Percentiles rank a stretch among this genome's conserved stretches.
Evolutionary conservation across 2,329 filamentous ascomycete genomes (phyloP).

Genomic region (Pseudocercospora musae): DNA sequence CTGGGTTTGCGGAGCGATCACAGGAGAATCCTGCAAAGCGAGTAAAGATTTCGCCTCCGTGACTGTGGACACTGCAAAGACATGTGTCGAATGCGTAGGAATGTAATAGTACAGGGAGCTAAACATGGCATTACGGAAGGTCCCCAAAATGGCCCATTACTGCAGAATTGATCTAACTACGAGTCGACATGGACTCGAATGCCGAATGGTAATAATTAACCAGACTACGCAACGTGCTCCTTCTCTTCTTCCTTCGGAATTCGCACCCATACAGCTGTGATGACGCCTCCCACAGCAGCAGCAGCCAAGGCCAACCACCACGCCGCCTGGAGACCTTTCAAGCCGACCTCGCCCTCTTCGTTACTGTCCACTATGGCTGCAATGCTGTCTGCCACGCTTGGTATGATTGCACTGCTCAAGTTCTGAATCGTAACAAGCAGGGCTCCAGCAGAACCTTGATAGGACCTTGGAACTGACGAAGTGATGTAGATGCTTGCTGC

Average conservation of each 20-base stretch:
- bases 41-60: neutral
- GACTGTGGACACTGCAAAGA: neutral
- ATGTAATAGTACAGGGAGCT: neutral
- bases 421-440: conserved; percentile 49
- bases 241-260: conserved; percentile 34
- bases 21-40: neutral
- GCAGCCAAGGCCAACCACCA: conserved; percentile 32
- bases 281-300: conserved; percentile 23
- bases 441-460: conserved; percentile 47
- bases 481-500: conserved; percentile 51
- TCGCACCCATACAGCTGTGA: conserved; percentile 27
- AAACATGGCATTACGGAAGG: neutral
- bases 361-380: conserved; percentile 26
- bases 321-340: conserved; percentile 28
- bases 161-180: neutral
- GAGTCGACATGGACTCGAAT: neutral
- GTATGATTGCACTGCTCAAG: conserved; percentile 45
- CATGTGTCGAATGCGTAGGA: neutral
- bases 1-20: neutral
- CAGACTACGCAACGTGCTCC: conserved; percentile 26
- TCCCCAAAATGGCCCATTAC: neutral
- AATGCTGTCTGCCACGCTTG: conserved; percentile 28
- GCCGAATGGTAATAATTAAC: neutral
- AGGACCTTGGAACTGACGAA: conserved; percentile 45
- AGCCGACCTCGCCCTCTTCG: conserved; percentile 26